These are phyloP conservation scores for Apophysomyces ossiformis DNA, from an alignment of 371 early-diverging fungal species.

Conservation along the genomic window DNA sequence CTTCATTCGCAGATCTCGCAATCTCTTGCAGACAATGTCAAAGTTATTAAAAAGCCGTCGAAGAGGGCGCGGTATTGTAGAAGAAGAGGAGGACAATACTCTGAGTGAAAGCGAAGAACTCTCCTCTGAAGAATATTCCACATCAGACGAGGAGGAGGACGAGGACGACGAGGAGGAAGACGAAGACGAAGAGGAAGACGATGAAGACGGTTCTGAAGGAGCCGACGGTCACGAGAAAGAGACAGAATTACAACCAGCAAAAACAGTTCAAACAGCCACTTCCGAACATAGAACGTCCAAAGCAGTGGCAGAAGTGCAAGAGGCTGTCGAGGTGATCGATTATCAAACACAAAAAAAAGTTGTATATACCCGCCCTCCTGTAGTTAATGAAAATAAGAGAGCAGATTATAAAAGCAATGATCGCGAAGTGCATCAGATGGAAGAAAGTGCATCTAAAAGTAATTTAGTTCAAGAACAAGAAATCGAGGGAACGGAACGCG, in stretches of 20 bases:
- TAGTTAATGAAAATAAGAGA: neutral
- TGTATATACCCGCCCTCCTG: neutral
- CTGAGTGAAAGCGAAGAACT: neutral
- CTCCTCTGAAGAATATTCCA: neutral
- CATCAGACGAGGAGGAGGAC: neutral
- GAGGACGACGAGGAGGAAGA: neutral
- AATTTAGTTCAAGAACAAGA: neutral
- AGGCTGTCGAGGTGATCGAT: constrained; percentile 6
- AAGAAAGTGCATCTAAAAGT: neutral
- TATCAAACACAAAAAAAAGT: neutral
- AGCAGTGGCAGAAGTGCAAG: neutral
- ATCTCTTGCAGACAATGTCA: neutral
- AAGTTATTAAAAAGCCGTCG: constrained; percentile 1
- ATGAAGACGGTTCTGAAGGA: neutral
- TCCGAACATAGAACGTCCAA: neutral
- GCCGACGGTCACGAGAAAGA: neutral
- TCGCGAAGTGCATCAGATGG: neutral
- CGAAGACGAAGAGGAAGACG: neutral
- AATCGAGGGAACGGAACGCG: neutral
- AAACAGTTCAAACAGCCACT: neutral
- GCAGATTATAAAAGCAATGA: neutral
- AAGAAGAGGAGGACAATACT: constrained; percentile 1
- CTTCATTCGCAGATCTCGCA: too few species aligned
- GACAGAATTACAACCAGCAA: neutral
- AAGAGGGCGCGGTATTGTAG: neutral